Base-by-base conservation (phyloP, 192 early-diverging fungal species). In the Backusella sp. region DNA sequence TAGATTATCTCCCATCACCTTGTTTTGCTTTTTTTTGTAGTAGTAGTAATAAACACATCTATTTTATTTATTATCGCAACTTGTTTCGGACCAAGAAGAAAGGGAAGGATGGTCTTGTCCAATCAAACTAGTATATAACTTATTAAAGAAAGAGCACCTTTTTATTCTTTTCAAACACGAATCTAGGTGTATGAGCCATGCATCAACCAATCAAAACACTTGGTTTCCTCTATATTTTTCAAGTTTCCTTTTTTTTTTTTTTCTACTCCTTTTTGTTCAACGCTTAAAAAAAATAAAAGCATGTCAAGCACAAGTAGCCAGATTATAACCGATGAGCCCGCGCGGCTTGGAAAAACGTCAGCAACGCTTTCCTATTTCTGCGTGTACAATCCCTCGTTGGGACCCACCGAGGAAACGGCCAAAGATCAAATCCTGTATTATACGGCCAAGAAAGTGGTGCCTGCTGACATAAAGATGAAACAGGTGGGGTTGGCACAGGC, bases 391-490 rank as follows among this genome's bases (percentile, higher is more conserved):
- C 91, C 93, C 11, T 85, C 84, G 42, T 83, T 93, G 56, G 90
- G 92, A 0, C 82, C 83, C 56, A 83, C 82, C 0, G 93, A 93
- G 74, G 92, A 93, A 73, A 90, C 82, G n/a, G 85, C 90, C 7
- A 88, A 90, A 81, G 91, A 94, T 66, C 93, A 94, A 79, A 80
- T 94, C 21, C 79, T 94, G 4, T 94, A 89, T 68, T 94, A 93
- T 73, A 84, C 88, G 0, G 90, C 92, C 4, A 89, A 91, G 68
- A 84, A 81, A 35, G 88, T 88, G 6, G 91, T 93, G 7, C 90
- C 91, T n/a, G 77, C 92, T 71, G 92, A 93, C 75, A 87, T 86
- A 39, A 91, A 93, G 80, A 85, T 95, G 73, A 83, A 90, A 32
- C 90, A 93, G 70, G 90, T 93, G 39, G 93, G 93, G 7, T 81